Evolutionary conservation across 2,329 filamentous ascomycete genomes (phyloP), one percentile per base, ranked within the genome.

Genomic region (Dothistroma septosporum): DNA sequence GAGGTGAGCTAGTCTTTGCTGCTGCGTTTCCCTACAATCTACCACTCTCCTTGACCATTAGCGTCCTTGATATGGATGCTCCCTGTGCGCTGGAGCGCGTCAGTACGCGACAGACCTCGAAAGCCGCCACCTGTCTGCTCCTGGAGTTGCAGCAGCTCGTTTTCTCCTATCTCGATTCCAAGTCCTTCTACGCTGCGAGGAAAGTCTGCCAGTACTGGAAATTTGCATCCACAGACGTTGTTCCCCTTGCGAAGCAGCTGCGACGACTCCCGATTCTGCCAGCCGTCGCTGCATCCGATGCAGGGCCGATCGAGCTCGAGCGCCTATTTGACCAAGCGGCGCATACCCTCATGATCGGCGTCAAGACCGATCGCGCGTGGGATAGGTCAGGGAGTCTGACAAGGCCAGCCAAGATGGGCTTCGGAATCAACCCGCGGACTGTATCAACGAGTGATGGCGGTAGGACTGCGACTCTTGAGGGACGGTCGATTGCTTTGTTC

Each of bases 101-200:
- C 28, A 65, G 62, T 53, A 61, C 63, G 12, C 50, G 53, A 28
- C 65, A 67, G 57, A 63, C 63, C 16, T 59, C 59, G 7, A 61
- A 53, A 50, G 63, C 69, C 50, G 66, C 69, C 6, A 69, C 69
- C 11, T 60, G 63, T 53, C 65, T 74, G 5, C 72, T 72, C 37
- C 61, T 73, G 12, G 72, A 74, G 57, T 62, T 74, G 35, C 72
- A 72, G 55, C 72, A 74, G 62, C 72, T 72, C n/a, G 53, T 73
- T 55, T 74, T 72, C 64, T 59, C 64, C 28, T 68, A 64, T 60
- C 68, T 74, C 48, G 72, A 74, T 47, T 63, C 70, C 8, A 65
- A 61, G 48, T 72, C 71, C 2, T 74, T 74, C 64, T 69, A 69
- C 57, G 61, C 67, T 7, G 69, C 70, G 1, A 63, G 72, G 9